phyloP scores from a whole-genome alignment of 106 monocot genomes.

The Phalaenopsis aphrodite region DNA sequence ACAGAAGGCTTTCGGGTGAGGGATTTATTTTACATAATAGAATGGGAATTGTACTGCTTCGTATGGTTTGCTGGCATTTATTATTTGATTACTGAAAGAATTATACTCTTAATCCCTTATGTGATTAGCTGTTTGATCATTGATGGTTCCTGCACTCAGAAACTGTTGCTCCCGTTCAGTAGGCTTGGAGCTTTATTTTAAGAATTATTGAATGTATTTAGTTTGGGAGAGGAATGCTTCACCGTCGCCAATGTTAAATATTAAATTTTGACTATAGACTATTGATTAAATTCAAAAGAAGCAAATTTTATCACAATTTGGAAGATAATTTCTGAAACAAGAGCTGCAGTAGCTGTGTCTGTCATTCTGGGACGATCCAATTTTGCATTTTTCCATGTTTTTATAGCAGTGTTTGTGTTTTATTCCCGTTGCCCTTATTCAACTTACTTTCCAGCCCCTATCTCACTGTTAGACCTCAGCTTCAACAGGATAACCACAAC shows the following conservation, averaged over 20 bases:
- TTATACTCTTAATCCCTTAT: neutral
- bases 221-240: no score
- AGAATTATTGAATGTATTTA: neutral
- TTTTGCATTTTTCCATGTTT: no score
- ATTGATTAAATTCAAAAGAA: no score
- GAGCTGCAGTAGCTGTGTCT: neutral
- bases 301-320: no score
- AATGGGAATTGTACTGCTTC: neutral
- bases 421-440: no score
- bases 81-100: neutral
- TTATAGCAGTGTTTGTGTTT: no score
- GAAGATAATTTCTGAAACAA: no score
- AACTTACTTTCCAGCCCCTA: no score
- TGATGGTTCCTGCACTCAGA: no score
- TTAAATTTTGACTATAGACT: no score
- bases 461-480: conserved; percentile 37
- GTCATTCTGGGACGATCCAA: neutral
- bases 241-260: no score
- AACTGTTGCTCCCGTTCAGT: no score
- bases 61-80: neutral
- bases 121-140: neutral
- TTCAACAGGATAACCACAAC: conserved; percentile 59
- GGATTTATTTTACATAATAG: neutral
- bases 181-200: neutral
- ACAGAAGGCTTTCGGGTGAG: neutral